These are phyloP conservation scores for Myxozyma vanderwaltii DNA, from an alignment of 805 yeast species.

Conservation along the genomic window DNA sequence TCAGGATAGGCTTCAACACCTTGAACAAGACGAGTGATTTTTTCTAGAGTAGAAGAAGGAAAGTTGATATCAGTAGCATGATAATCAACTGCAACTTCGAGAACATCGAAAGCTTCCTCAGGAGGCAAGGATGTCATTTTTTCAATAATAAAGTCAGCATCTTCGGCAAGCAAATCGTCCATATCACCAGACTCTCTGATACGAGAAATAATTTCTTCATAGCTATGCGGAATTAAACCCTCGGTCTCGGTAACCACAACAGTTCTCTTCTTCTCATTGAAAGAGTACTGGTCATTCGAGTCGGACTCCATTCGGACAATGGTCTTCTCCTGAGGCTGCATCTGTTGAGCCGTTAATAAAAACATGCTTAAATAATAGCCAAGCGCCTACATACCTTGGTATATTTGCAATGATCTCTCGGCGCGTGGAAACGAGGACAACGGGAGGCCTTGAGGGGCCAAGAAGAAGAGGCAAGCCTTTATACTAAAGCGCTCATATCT, in stretches of 20 bases:
- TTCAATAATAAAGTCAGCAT: constrained; percentile 46
- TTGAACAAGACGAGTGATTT: constrained; percentile 34
- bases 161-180: constrained; percentile 19
- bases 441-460: no score
- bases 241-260: not conserved
- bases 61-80: constrained; percentile 51
- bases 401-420: no score
- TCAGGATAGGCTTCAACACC: constrained; percentile 17
- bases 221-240: not conserved
- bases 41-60: constrained; percentile 44
- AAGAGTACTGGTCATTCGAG: no score
- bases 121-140: not conserved
- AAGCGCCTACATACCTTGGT: no score
- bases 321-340: no score
- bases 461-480: no score
- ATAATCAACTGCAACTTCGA: not conserved
- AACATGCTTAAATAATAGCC: no score
- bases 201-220: constrained; percentile 15
- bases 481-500: no score
- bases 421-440: no score
- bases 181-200: constrained; percentile 23
- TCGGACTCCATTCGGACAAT: no score
- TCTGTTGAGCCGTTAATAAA: no score
- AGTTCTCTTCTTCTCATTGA: not conserved
- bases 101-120: constrained; percentile 1